phyloP scores from a whole-genome alignment of 2,329 filamentous ascomycete species.

The Pseudocercospora cruenta region DNA sequence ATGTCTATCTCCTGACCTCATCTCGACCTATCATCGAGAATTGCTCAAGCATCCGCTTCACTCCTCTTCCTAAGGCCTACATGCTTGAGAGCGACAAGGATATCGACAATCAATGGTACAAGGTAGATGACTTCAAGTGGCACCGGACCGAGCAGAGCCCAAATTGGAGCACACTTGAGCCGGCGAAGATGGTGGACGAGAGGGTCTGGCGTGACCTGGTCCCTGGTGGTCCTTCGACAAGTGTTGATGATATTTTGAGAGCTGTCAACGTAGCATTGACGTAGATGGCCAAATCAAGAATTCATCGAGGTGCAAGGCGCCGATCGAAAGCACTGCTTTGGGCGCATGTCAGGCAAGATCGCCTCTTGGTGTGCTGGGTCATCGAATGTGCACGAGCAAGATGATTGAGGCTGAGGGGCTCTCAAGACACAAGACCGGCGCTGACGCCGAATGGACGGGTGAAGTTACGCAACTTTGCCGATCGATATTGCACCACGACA shows the following conservation, averaged over 20 bases:
- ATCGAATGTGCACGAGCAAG: not conserved
- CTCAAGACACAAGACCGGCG: not conserved
- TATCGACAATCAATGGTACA: conserved; percentile 73
- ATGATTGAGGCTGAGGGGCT: not conserved
- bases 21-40: conserved; percentile 95
- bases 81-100: conserved; percentile 33
- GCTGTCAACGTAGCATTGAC: conserved; percentile 31
- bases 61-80: conserved; percentile 70
- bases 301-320: not conserved
- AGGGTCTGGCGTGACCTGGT: conserved; percentile 70
- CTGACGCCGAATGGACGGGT: not conserved
- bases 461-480: not conserved
- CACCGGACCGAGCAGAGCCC: conserved; percentile 82
- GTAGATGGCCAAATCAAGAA: not conserved
- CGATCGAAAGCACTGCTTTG: not conserved
- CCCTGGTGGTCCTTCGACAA: conserved; percentile 63
- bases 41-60: conserved; percentile 77
- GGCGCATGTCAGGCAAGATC: not conserved
- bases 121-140: conserved; percentile 98
- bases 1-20: conserved; percentile 79
- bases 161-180: conserved; percentile 76
- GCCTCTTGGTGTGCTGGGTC: not conserved
- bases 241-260: conserved; percentile 67
- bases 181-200: conserved; percentile 44
- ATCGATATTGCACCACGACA: not conserved